phyloP scores from a whole-genome alignment of 345 rosid genomes.

The Camelina laxa region DNA sequence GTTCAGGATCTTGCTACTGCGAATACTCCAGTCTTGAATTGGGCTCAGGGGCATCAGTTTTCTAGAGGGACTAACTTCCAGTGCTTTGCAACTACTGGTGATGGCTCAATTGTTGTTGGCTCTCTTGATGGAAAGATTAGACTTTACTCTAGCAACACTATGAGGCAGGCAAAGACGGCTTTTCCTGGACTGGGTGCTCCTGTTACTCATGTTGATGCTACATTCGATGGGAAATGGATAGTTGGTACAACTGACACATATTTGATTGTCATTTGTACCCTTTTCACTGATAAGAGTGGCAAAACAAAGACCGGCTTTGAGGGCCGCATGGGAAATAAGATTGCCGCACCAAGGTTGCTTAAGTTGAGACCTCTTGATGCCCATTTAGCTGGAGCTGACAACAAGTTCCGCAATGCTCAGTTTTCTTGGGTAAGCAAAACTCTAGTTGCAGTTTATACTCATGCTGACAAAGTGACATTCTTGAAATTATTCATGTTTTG shows the following conservation, averaged over 20 bases:
- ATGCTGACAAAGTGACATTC: not conserved
- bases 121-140: constrained; percentile 98
- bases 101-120: constrained; percentile 97
- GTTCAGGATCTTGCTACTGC: constrained; percentile 86
- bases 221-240: constrained; percentile 98
- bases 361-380: constrained; percentile 89
- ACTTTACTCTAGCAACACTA: constrained; percentile 79
- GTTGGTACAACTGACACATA: constrained; percentile 95
- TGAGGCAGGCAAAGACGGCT: constrained; percentile 98
- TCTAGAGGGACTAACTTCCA: constrained; percentile 98
- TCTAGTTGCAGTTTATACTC: constrained; percentile 14
- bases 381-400: constrained; percentile 84
- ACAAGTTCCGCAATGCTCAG: constrained; percentile 87
- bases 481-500: not conserved
- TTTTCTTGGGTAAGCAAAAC: constrained; percentile 86
- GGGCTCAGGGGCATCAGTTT: constrained; percentile 97
- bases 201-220: constrained; percentile 94
- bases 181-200: constrained; percentile 99
- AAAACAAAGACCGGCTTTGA: constrained; percentile 86
- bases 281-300: constrained; percentile 87
- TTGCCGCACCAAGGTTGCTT: constrained; percentile 94
- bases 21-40: constrained; percentile 74
- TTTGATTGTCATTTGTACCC: constrained; percentile 84
- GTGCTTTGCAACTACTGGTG: constrained; percentile 98
- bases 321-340: constrained; percentile 98